Conservation (phyloP, 2,329 filamentous ascomycete genomes). For the Magnaporthiopsis rhizophila region DNA sequence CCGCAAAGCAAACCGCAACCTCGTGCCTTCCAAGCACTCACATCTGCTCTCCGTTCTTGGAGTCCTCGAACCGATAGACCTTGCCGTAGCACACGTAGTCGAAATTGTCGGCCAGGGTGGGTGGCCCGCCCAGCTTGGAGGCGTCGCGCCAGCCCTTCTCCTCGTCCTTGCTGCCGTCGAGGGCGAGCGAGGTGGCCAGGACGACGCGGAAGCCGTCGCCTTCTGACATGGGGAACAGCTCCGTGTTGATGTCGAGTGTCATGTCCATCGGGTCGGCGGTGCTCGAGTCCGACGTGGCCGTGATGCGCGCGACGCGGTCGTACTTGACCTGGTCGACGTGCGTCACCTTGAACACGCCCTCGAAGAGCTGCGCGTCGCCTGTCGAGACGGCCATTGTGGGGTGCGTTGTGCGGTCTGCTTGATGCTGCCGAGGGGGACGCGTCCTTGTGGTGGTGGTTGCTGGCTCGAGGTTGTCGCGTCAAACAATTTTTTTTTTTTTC, state of each 20-base stretch:
- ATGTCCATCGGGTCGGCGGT: slow-evolving; percentile 47
- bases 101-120: slow-evolving; percentile 67
- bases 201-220: slow-evolving; percentile 75
- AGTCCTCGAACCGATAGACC: slow-evolving; percentile 82
- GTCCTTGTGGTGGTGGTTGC: background rate
- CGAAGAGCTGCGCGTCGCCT: slow-evolving; percentile 86
- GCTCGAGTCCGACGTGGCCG: slow-evolving; percentile 66
- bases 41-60: slow-evolving; percentile 73
- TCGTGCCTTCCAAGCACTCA: slow-evolving; percentile 39
- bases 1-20: background rate
- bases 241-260: slow-evolving; percentile 86
- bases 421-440: background rate
- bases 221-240: slow-evolving; percentile 71
- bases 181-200: slow-evolving; percentile 73
- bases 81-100: slow-evolving; percentile 87
- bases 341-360: slow-evolving; percentile 82
- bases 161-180: slow-evolving; percentile 78
- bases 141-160: slow-evolving; percentile 76
- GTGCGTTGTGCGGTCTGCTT: background rate
- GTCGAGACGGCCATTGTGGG: slow-evolving; percentile 44
- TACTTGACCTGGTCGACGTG: slow-evolving; percentile 80
- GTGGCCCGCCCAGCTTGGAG: slow-evolving; percentile 42
- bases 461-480: background rate
- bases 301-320: slow-evolving; percentile 85
- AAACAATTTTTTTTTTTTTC: slow-evolving; percentile 7